Base-by-base conservation (phyloP, 148 eudicot species). In the Amaranthus hypochondriacus region DNA sequence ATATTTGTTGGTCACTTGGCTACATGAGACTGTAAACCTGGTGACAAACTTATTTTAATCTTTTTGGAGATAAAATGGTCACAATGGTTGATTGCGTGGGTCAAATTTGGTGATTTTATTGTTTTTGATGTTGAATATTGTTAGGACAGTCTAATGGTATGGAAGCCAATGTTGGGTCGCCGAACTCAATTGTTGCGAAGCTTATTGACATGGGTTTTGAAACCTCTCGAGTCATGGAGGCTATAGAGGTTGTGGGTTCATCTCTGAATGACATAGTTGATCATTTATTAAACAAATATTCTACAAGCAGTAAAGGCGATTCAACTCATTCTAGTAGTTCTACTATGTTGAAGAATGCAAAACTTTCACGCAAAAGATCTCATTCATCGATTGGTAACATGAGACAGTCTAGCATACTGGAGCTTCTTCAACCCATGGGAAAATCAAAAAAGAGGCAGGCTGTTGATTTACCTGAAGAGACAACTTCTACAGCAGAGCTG, bases 121-220 rank as follows among this genome's bases (percentile, higher is more conserved):
- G 52, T 44, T 57, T 52, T n/a, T 57, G 28, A 48, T 15, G 14
- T 12, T 46, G 75, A 7, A 21, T 44, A 28, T 28, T 28, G 39
- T 48, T 61, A 60, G 13, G 49, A 52, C 55, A 49, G 5, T 48
- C 39, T 21, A 49, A 7, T 73, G 14, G 48, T 28, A 62, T 73
- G 75, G 68, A 61, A 61, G 75, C 13, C 42, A 62, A 62, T 62
- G 3, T 39, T 7, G 68, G 12, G 47, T 72, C 51, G 51, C 60
- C 15, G 5, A 66, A 49, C 15, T 54, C 44, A 49, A 53, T 75
- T 66, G 62, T 84, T 44, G 81, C 80, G 1, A 79, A 82, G 69
- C 75, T 92, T 74, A 69, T 81, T 69, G 86, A 71, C 44, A 88
- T 84, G 94, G 92, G 90, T 61, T 88, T 89, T 63, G 88, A 85